Conservation (phyloP, 2,329 filamentous ascomycete genomes). For the Geosmithia morbida region DNA sequence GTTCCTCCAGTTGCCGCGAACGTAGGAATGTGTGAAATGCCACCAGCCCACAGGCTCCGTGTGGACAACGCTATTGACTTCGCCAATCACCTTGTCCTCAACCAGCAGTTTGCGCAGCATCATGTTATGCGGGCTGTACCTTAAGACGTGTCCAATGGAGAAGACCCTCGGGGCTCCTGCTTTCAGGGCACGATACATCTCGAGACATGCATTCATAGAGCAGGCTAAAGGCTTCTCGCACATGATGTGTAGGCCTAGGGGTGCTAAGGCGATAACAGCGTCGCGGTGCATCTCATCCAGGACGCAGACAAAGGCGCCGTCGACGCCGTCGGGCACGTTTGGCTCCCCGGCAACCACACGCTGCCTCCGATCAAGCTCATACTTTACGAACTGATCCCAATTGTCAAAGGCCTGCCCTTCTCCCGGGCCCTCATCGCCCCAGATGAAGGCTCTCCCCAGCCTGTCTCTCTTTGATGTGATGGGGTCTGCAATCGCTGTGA, state of each 20-base stretch:
- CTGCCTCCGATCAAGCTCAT: slow-evolving; percentile 49
- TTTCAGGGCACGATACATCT: slow-evolving; percentile 49
- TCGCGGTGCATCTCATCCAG: slow-evolving; percentile 81
- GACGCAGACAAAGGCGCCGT: slow-evolving; percentile 52
- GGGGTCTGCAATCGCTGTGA: slow-evolving; percentile 73
- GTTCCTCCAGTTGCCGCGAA: slow-evolving; percentile 87
- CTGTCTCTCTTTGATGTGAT: slow-evolving; percentile 58
- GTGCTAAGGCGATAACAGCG: slow-evolving; percentile 60
- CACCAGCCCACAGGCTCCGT: slow-evolving; percentile 93
- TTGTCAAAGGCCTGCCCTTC: slow-evolving; percentile 55
- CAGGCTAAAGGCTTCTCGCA: slow-evolving; percentile 92
- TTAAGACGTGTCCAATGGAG: slow-evolving; percentile 83
- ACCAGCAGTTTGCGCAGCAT: slow-evolving; percentile 66
- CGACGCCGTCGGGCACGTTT: slow-evolving; percentile 36
- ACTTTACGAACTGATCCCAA: slow-evolving; percentile 66
- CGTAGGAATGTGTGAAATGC: slow-evolving; percentile 87
- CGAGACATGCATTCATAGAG: slow-evolving; percentile 61
- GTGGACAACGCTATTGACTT: slow-evolving; percentile 76
- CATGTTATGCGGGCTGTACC: slow-evolving; percentile 89
- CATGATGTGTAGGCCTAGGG: slow-evolving; percentile 65
- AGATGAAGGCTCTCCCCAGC: slow-evolving; percentile 61
- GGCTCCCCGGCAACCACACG: slow-evolving; percentile 31
- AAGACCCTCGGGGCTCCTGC: slow-evolving; percentile 41
- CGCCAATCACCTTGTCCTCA: slow-evolving; percentile 63
- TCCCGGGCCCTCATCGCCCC: slow-evolving; percentile 34